phyloP scores from a whole-genome alignment of 2,329 filamentous ascomycete species.

The Botrytis hyacinthi region DNA sequence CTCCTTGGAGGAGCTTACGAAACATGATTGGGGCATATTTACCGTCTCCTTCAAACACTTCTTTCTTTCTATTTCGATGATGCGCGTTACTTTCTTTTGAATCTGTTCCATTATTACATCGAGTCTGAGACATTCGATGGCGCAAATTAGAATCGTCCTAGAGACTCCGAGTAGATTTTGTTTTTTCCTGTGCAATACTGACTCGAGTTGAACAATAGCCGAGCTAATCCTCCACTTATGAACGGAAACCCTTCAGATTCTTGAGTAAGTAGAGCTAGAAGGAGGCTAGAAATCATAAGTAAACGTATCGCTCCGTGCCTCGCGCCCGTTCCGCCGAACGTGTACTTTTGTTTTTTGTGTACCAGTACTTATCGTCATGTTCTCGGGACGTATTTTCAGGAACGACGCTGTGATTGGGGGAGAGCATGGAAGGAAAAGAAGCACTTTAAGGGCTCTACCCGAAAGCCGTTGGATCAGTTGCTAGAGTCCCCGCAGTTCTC shows the following conservation, averaged over 20 bases:
- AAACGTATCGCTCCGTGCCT: background rate
- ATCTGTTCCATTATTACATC: background rate
- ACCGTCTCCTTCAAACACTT: background rate
- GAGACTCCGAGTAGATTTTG: background rate
- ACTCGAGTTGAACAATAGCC: slow-evolving; percentile 1
- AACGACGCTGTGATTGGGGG: background rate
- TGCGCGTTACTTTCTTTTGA: background rate
- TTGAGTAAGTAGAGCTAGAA: background rate
- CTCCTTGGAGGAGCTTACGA: background rate
- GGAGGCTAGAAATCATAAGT: background rate
- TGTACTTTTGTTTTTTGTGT: background rate
- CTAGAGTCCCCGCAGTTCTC: slow-evolving; percentile 1
- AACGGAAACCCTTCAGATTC: background rate
- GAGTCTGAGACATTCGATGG: slow-evolving; percentile 3
- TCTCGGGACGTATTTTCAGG: background rate
- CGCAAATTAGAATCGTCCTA: background rate
- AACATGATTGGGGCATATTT: background rate
- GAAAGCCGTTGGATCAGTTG: slow-evolving; percentile 1
- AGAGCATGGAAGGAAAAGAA: background rate
- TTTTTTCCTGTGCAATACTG: background rate
- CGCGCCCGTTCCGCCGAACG: slow-evolving; percentile 3
- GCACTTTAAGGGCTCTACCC: background rate
- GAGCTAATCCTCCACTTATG: background rate
- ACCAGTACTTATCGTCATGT: background rate
- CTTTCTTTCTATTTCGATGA: background rate